phyloP scores from a whole-genome alignment of 495 filamentous ascomycete species.

The Thozetella sp. region DNA sequence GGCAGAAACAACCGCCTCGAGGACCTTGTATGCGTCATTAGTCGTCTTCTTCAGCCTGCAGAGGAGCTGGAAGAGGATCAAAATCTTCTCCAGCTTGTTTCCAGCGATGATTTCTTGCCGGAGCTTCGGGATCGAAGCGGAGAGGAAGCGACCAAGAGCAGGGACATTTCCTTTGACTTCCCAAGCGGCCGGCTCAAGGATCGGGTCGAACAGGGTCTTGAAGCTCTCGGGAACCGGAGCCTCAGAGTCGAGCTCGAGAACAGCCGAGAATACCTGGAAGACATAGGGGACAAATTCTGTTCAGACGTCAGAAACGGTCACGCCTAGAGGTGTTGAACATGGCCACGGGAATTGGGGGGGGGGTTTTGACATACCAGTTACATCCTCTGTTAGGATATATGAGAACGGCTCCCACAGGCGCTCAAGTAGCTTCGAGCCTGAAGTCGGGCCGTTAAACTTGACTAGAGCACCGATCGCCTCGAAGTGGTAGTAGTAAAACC shows the following conservation, averaged over 20 bases:
- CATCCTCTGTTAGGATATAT: constrained; percentile 72
- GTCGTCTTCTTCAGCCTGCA: constrained; percentile 74
- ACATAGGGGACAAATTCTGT: constrained; percentile 94
- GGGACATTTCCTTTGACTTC: constrained; percentile 91
- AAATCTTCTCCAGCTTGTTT: constrained; percentile 71
- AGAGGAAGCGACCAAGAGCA: constrained; percentile 82
- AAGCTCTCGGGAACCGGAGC: constrained; percentile 75
- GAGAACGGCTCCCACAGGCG: constrained; percentile 79
- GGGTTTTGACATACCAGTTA: constrained; percentile 60
- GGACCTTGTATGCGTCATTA: constrained; percentile 80
- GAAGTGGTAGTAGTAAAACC: constrained; percentile 98
- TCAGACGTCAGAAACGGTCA: constrained; percentile 12
- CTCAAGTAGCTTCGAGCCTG: constrained; percentile 64
- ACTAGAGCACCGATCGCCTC: constrained; percentile 96
- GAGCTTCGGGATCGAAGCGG: constrained; percentile 78
- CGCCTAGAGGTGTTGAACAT: neutral
- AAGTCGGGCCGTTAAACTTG: constrained; percentile 42
- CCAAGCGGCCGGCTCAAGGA: constrained; percentile 81
- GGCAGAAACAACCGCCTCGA: constrained; percentile 74
- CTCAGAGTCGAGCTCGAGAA: constrained; percentile 81
- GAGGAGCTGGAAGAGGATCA: constrained; percentile 92
- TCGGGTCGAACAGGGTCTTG: constrained; percentile 69
- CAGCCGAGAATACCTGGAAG: constrained; percentile 90
- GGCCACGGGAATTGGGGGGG: neutral
- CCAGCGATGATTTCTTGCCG: constrained; percentile 69